These are phyloP conservation scores for Aspergillus pseudonomiae DNA, from an alignment of 2,329 filamentous ascomycete genomes.

Conservation along the genomic window DNA sequence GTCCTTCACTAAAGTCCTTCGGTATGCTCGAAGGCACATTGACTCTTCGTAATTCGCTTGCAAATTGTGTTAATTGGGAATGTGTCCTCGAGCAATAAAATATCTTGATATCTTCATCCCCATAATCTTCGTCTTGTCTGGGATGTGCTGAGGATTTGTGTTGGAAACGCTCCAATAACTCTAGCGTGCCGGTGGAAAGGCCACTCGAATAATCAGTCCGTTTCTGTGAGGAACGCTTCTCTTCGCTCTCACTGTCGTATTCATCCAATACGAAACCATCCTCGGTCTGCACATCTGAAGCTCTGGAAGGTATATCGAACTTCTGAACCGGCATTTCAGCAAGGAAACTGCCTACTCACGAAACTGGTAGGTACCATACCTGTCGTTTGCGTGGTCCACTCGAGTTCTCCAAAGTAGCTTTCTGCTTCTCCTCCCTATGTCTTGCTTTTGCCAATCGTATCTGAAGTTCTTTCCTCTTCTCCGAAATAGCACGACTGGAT, in stretches of 20 bases:
- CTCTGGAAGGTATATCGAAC: conserved; percentile 22
- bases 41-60: conserved; percentile 79
- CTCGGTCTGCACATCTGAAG: conserved; percentile 53
- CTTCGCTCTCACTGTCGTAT: conserved; percentile 66
- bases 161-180: conserved; percentile 70
- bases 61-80: conserved; percentile 87
- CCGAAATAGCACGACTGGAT: conserved; percentile 67
- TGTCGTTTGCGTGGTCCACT: conserved; percentile 52
- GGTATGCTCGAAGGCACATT: conserved; percentile 72
- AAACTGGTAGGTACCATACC: conserved; percentile 29
- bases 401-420: conserved; percentile 53
- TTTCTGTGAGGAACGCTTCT: conserved; percentile 26
- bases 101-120: conserved; percentile 71
- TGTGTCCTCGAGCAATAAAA: conserved; percentile 93
- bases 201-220: conserved; percentile 45
- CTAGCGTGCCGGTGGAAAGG: conserved; percentile 74
- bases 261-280: conserved; percentile 76
- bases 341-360: background rate
- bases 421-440: conserved; percentile 63
- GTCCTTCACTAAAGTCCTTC: conserved; percentile 32
- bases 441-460: conserved; percentile 67
- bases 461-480: conserved; percentile 73
- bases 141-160: conserved; percentile 39
- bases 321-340: conserved; percentile 29
- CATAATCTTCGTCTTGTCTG: conserved; percentile 47